Conservation (phyloP, 2,329 filamentous ascomycete species). For the Xylaria sp. region DNA sequence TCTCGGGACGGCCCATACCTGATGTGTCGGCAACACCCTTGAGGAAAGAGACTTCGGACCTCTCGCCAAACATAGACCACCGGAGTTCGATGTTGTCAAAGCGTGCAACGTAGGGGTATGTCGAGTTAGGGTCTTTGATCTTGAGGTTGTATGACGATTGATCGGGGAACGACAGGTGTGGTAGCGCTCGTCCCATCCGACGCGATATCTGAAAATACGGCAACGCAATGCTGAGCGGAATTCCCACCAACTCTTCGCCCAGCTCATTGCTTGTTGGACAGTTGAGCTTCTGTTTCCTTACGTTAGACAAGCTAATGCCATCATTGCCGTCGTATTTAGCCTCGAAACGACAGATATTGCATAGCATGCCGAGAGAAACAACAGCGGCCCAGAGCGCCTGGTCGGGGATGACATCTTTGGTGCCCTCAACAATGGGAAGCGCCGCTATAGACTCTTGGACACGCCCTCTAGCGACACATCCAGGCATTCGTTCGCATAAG, state of each 20-base stretch:
- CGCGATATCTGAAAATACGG: constrained; percentile 54
- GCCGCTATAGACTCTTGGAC: constrained; percentile 53
- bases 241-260: constrained; percentile 52
- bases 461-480: constrained; percentile 52
- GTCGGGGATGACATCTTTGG: constrained; percentile 53
- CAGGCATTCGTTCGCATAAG: constrained; percentile 56
- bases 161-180: constrained; percentile 56
- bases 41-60: constrained; percentile 54
- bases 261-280: constrained; percentile 54
- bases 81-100: constrained; percentile 57
- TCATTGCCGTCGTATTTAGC: constrained; percentile 55
- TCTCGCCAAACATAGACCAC: constrained; percentile 58
- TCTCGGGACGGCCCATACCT: constrained; percentile 29
- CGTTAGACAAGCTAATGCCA: constrained; percentile 44
- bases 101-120: constrained; percentile 52
- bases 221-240: constrained; percentile 51
- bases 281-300: constrained; percentile 39
- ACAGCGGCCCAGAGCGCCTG: constrained; percentile 56
- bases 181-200: constrained; percentile 54
- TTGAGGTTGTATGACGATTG: constrained; percentile 58
- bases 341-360: constrained; percentile 57
- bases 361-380: constrained; percentile 55
- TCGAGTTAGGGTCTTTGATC: constrained; percentile 51
- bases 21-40: constrained; percentile 53
- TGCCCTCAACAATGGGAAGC: constrained; percentile 52